Base-by-base conservation (phyloP, 441 rosid species). In the Populus tomentosa region DNA sequence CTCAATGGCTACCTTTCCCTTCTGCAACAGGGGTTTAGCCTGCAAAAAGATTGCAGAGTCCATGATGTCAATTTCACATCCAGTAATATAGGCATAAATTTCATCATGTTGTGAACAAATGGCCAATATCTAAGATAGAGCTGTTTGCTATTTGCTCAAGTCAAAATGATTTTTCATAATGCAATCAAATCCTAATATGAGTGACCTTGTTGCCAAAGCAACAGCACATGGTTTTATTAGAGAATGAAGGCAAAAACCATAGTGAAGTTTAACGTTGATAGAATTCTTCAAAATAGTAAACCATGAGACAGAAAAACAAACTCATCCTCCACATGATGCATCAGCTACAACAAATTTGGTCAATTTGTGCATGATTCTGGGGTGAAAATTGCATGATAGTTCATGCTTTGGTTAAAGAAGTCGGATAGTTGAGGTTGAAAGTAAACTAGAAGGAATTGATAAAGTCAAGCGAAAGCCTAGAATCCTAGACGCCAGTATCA, bases 1-100 rank as follows among this genome's bases (percentile, higher is more conserved):
- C 67, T 84, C 88, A 61, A 89, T 78, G 10, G 90, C 89, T 79
- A 84, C 94, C 69, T 82, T 88, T 67, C 97, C 99, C 83, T 85
- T 88, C 63, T 86, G 86, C 87, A 96, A 76, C 35, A 90, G 87
- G 30, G 96, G 97, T 86, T 94, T 94, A 14, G 97, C 99, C 99
- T 96, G 87, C 79, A 87, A 69, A 38, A 81, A 62, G 20, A 64
- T 69, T 4, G 40, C 36, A 61, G n/a, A 53, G 65, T 50, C n/a
- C 36, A 32, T 65, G 53, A 36, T 28, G 63, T 69, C 42, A 56
- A 70, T 18, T 73, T 56, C 30, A 69, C 59, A 35, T 21, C 40
- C 62, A 24, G 16, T n/a, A 2, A 32, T 66, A 66, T 2, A 66
- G 5, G 26, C 2, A 35, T 40, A 59, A 59, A 13, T 20, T 6